A percentile compares a stretch with the other conserved stretches of the same genome.
These are phyloP conservation scores for Amanita inopinata DNA, from an alignment of 768 basidiomycete species.

Conservation along the genomic window DNA sequence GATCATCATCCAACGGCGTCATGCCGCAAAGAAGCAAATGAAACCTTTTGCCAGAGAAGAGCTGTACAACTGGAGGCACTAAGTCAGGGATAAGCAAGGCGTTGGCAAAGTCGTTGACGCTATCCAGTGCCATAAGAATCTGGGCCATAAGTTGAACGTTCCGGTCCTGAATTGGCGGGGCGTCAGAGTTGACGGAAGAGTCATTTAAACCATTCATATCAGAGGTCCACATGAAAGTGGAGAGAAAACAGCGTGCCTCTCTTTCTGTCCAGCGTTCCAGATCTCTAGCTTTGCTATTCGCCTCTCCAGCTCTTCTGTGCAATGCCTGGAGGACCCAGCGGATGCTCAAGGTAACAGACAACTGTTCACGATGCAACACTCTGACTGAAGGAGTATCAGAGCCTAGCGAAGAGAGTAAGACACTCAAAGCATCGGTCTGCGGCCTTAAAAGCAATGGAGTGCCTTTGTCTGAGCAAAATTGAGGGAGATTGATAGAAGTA, in stretches of 20 bases:
- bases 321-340: slow-evolving; percentile 53
- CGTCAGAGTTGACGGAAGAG: slow-evolving; percentile 11
- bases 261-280: slow-evolving; percentile 59
- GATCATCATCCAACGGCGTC: slow-evolving; percentile 13
- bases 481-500: slow-evolving; percentile 25
- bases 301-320: slow-evolving; percentile 41
- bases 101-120: slow-evolving; percentile 51
- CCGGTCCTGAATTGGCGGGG: slow-evolving; percentile 40
- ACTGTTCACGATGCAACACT: slow-evolving; percentile 32
- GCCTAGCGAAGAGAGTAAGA: slow-evolving; percentile 46
- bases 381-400: slow-evolving; percentile 44
- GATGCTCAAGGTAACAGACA: slow-evolving; percentile 45
- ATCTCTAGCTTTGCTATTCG: slow-evolving; percentile 44
- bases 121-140: slow-evolving; percentile 45
- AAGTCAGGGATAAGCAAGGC: slow-evolving; percentile 44
- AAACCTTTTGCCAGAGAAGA: slow-evolving; percentile 51
- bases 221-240: slow-evolving; percentile 30
- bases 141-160: slow-evolving; percentile 66
- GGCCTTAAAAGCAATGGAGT: slow-evolving; percentile 40
- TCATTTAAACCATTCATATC: slow-evolving; percentile 5
- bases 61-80: slow-evolving; percentile 34
- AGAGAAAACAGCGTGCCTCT: slow-evolving; percentile 53
- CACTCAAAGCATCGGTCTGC: slow-evolving; percentile 38
- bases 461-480: slow-evolving; percentile 21
- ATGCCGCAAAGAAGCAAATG: slow-evolving; percentile 40